phyloP scores from a whole-genome alignment of 768 basidiomycete species.

The Termitomyces sp. region DNA sequence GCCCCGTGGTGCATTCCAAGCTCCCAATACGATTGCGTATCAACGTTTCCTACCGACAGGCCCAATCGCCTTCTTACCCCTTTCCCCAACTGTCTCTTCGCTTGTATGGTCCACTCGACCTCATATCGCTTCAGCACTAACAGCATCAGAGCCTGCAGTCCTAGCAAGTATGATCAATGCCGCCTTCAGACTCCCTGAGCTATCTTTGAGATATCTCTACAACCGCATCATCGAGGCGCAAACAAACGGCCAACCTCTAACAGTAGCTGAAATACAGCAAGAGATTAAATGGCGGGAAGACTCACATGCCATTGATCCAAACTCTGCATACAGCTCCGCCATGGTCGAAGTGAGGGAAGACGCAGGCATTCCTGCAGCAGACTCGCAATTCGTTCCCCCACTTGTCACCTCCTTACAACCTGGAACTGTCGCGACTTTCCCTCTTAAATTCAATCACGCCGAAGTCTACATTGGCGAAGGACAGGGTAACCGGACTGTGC shows the following conservation, averaged over 20 bases:
- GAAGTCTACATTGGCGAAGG: conserved; percentile 83
- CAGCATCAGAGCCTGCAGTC: conserved; percentile 57
- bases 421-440: conserved; percentile 83
- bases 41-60: conserved; percentile 95
- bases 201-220: conserved; percentile 69
- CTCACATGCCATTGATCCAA: conserved; percentile 60
- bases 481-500: conserved; percentile 63
- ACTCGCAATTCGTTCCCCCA: conserved; percentile 69
- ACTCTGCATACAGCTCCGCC: conserved; percentile 61
- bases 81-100: conserved; percentile 74
- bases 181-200: conserved; percentile 80
- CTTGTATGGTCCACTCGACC: conserved; percentile 95
- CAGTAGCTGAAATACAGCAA: conserved; percentile 44
- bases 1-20: conserved; percentile 58
- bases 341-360: conserved; percentile 21
- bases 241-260: conserved; percentile 39
- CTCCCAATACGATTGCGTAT: conserved; percentile 77
- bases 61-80: conserved; percentile 91
- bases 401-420: conserved; percentile 67
- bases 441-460: conserved; percentile 82
- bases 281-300: conserved; percentile 74
- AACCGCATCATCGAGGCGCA: conserved; percentile 55
- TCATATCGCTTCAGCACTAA: conserved; percentile 66
- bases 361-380: conserved; percentile 58
- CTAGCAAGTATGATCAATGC: conserved; percentile 81